Evolutionary conservation across 305 asterid genomes (phyloP).

Genomic region (Ilex paraguariensis): DNA sequence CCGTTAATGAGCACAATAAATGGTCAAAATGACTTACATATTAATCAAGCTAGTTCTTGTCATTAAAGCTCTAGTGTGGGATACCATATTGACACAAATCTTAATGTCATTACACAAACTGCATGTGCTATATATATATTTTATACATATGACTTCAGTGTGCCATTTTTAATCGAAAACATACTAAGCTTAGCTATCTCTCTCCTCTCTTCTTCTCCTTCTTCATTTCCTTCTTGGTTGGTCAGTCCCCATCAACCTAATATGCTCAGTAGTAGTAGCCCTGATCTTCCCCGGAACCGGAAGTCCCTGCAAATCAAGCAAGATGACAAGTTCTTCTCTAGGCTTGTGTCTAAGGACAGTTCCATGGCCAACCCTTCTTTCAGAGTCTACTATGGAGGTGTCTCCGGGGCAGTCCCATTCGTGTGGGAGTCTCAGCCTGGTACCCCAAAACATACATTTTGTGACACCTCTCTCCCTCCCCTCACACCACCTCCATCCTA

Average conservation of each 20-base stretch:
- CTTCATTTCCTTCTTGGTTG: conserved; percentile 21
- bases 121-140: conserved; percentile 5
- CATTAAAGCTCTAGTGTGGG: conserved; percentile 15
- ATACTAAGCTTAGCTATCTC: background rate
- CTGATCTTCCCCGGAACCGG: conserved; percentile 17
- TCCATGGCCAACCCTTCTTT: conserved; percentile 44
- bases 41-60: conserved; percentile 10
- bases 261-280: conserved; percentile 15
- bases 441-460: conserved; percentile 51
- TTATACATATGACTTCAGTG: background rate
- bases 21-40: too few species aligned
- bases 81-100: conserved; percentile 17
- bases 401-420: conserved; percentile 59
- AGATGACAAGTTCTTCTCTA: conserved; percentile 40
- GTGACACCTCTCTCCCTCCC: conserved; percentile 35
- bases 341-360: conserved; percentile 47
- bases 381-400: conserved; percentile 59
- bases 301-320: conserved; percentile 41
- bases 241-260: conserved; percentile 3
- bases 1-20: too few species aligned
- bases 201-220: conserved; percentile 21
- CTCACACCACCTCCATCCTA: conserved; percentile 77
- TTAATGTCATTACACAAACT: background rate
- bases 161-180: background rate
- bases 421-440: conserved; percentile 72